Evolutionary conservation across 768 basidiomycete genomes (phyloP).

Genomic region (Leccinum barrowsii): DNA sequence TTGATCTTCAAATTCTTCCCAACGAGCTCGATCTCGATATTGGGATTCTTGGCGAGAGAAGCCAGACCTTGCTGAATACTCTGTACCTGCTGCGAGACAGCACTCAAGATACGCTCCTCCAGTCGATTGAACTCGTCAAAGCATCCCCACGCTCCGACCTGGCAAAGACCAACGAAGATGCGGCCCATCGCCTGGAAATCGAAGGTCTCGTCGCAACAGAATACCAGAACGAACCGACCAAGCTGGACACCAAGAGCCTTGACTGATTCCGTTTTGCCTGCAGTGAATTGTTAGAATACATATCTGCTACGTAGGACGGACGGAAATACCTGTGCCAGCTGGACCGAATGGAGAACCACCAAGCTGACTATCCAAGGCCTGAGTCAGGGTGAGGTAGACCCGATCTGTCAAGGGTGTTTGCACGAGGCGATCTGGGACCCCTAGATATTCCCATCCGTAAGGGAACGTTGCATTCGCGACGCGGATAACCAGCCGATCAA

Average conservation of each 20-base stretch:
- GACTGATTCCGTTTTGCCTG: constrained; percentile 98
- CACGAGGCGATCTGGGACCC: constrained; percentile 93
- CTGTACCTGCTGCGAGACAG: constrained; percentile 96
- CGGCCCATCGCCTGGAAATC: constrained; percentile 99
- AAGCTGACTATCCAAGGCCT: constrained; percentile 90
- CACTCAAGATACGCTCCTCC: constrained; percentile 95
- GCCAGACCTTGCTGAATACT: constrained; percentile 94
- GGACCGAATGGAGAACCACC: constrained; percentile 98
- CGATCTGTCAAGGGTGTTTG: constrained; percentile 97
- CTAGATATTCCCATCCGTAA: constrained; percentile 99
- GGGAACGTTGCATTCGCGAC: constrained; percentile 92
- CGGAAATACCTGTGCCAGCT: constrained; percentile 79
- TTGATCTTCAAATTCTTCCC: constrained; percentile 93
- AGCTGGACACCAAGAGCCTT: constrained; percentile 97
- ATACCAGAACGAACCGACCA: constrained; percentile 98
- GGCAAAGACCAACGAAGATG: constrained; percentile 97
- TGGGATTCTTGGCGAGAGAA: constrained; percentile 76
- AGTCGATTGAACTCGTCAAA: constrained; percentile 98
- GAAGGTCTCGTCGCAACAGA: constrained; percentile 99
- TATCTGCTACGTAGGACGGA: not conserved
- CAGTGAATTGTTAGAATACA: constrained; percentile 2
- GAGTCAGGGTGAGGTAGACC: constrained; percentile 94
- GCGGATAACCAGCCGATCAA: constrained; percentile 76
- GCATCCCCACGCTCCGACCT: constrained; percentile 99
- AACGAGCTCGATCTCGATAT: constrained; percentile 90